These are phyloP conservation scores for Acer yangbiense DNA, from an alignment of 345 rosid genomes.

Conservation along the genomic window DNA sequence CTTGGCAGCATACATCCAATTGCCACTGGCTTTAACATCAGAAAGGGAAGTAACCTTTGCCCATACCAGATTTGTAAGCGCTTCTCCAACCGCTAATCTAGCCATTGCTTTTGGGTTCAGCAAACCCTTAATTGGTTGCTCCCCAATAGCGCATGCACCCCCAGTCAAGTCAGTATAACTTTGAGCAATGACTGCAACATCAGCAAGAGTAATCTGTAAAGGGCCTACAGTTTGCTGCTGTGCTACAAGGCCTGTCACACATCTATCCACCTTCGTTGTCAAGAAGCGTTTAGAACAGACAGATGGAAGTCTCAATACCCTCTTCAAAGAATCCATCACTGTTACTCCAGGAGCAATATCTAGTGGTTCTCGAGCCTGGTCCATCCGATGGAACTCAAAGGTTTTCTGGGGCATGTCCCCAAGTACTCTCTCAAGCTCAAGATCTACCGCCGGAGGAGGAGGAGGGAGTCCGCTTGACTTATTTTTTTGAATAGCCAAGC, in stretches of 20 bases:
- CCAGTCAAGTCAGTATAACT: constrained; percentile 74
- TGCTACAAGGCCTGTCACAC: constrained; percentile 96
- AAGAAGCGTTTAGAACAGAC: constrained; percentile 83
- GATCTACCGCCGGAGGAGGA: constrained; percentile 90
- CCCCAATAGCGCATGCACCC: constrained; percentile 93
- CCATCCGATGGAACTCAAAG: constrained; percentile 67
- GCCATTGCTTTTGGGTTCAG: constrained; percentile 94
- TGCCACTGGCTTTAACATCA: constrained; percentile 93
- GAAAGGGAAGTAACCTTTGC: constrained; percentile 86
- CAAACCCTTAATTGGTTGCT: constrained; percentile 89
- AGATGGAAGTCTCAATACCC: constrained; percentile 83
- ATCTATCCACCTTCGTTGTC: constrained; percentile 92
- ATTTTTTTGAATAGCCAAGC: constrained; percentile 54
- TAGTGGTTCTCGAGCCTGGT: constrained; percentile 61
- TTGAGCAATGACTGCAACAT: constrained; percentile 96
- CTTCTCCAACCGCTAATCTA: constrained; percentile 93
- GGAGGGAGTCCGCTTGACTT: constrained; percentile 59
- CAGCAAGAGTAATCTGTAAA: constrained; percentile 87
- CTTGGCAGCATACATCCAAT: constrained; percentile 99
- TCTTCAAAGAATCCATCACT: constrained; percentile 79
- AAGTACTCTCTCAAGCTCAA: constrained; percentile 89
- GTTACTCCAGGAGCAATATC: constrained; percentile 88
- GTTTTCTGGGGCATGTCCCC: constrained; percentile 94
- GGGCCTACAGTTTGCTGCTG: constrained; percentile 99
- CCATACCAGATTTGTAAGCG: constrained; percentile 92